Conservation (phyloP, 805 yeast species). For the Saccharomycopsis vini region DNA sequence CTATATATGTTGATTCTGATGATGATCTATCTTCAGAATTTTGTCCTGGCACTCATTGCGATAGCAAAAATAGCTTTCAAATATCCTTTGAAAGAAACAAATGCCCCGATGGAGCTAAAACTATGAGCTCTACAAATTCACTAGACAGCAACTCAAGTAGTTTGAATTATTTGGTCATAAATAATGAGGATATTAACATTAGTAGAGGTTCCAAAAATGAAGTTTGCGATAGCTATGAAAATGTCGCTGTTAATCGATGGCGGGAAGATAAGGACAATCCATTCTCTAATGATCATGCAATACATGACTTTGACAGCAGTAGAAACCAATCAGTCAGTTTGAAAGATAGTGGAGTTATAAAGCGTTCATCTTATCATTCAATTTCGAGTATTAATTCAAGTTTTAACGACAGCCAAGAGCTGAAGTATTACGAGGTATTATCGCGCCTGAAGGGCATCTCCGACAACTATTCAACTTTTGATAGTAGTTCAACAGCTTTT, state of each 20-base stretch:
- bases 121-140: background rate
- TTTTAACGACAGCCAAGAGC: background rate
- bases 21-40: conserved; percentile 4
- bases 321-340: background rate
- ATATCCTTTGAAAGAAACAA: background rate
- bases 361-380: background rate
- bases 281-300: conserved; percentile 4
- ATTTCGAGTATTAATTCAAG: background rate
- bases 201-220: too few species aligned
- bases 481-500: too few species aligned
- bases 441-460: too few species aligned
- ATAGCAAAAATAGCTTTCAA: background rate
- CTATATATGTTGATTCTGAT: conserved; percentile 15
- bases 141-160: too few species aligned
- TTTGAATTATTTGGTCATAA: too few species aligned
- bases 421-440: too few species aligned
- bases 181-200: too few species aligned
- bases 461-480: background rate
- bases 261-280: conserved; percentile 5
- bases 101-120: too few species aligned
- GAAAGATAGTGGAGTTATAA: background rate
- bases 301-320: background rate
- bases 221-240: conserved; percentile 1
- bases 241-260: conserved; percentile 5
- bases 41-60: too few species aligned